Conservation (phyloP, 164 flowering plant genomes). For the Vitis cinerea region DNA sequence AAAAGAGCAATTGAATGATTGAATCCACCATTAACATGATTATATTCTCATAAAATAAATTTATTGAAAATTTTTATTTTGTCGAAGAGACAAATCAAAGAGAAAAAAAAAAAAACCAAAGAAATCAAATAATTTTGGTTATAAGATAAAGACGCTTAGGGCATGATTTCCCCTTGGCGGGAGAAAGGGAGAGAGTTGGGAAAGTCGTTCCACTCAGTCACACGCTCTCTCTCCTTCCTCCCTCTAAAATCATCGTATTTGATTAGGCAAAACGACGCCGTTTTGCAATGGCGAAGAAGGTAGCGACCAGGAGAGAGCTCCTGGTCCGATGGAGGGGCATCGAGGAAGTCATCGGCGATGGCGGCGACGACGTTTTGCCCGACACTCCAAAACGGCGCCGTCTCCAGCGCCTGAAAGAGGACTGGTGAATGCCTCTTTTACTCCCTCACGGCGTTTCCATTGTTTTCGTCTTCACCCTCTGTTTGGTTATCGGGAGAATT, state of each 20-base stretch:
- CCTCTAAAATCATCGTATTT: neutral
- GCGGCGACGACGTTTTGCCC: constrained; percentile 6
- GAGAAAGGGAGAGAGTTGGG: no score
- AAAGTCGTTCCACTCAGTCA: no score
- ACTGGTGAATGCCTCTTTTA: constrained; percentile 41
- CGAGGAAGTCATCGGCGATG: constrained; percentile 53
- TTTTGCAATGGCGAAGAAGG: constrained; percentile 26
- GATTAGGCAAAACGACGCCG: neutral
- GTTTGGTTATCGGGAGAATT: no score
- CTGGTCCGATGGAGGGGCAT: constrained; percentile 72
- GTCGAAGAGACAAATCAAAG: no score
- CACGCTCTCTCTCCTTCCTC: neutral
- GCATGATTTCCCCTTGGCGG: no score
- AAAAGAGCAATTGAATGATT: no score
- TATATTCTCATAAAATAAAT: no score
- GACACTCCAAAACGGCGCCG: constrained; percentile 35
- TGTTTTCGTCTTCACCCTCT: neutral
- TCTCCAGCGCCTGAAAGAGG: constrained; percentile 52
- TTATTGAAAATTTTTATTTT: no score
- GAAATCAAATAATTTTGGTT: no score
- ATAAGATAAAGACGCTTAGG: no score
- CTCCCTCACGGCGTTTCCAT: neutral
- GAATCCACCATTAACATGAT: no score
- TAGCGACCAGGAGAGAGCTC: constrained; percentile 37
- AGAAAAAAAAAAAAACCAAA: no score